Evolutionary conservation across 2,329 filamentous ascomycete species (phyloP).

Genomic region (Pestalotiopsis sp.): DNA sequence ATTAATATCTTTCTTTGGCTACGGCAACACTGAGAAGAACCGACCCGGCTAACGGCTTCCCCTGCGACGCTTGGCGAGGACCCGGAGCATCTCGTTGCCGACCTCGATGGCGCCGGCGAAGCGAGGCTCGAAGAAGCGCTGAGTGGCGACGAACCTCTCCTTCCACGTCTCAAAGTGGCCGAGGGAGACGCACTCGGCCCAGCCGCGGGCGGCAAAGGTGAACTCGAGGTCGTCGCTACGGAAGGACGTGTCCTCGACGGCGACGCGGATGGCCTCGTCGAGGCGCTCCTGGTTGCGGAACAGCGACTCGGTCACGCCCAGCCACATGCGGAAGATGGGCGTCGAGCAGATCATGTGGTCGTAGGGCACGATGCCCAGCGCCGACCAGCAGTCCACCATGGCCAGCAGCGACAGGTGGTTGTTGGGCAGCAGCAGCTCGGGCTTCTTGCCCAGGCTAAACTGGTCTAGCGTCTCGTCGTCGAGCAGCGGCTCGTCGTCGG

Average conservation of each 20-base stretch:
- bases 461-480: slow-evolving; percentile 84
- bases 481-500: slow-evolving; percentile 69
- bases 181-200: slow-evolving; percentile 90
- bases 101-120: slow-evolving; percentile 86
- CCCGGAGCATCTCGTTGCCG: slow-evolving; percentile 97
- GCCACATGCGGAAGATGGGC: slow-evolving; percentile 92
- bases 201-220: slow-evolving; percentile 92
- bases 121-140: slow-evolving; percentile 86
- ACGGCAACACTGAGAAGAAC: too few relatives aligned
- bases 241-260: slow-evolving; percentile 87
- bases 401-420: slow-evolving; percentile 92
- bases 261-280: slow-evolving; percentile 82
- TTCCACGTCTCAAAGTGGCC: slow-evolving; percentile 93
- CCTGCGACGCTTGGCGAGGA: slow-evolving; percentile 73
- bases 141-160: slow-evolving; percentile 88
- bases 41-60: slow-evolving; percentile 16
- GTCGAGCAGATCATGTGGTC: slow-evolving; percentile 99
- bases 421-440: slow-evolving; percentile 72
- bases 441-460: slow-evolving; percentile 78
- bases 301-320: slow-evolving; percentile 95
- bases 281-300: slow-evolving; percentile 83
- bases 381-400: slow-evolving; percentile 99
- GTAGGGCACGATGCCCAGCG: slow-evolving; percentile 90
- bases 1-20: too few relatives aligned
- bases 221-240: slow-evolving; percentile 97